phyloP scores from a whole-genome alignment of 495 filamentous ascomycete species.

The Trichoderma orchidacearum region DNA sequence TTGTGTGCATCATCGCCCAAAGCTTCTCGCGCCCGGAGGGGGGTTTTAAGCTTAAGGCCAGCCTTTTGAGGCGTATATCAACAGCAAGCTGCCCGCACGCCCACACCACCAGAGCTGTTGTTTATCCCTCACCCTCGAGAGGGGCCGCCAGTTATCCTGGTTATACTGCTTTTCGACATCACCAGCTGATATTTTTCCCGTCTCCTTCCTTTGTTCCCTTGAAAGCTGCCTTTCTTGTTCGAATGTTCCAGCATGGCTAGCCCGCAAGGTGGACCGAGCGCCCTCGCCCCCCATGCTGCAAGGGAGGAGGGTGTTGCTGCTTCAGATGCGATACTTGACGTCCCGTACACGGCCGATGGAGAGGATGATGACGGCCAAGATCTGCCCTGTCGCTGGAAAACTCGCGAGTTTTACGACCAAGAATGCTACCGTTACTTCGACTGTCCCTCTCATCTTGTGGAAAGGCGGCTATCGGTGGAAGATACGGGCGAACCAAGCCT shows the following conservation, averaged over 20 bases:
- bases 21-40: background rate
- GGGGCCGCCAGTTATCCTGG: background rate
- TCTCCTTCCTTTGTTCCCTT: background rate
- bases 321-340: background rate
- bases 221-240: background rate
- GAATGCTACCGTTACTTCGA: conserved; percentile 31
- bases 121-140: background rate
- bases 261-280: conserved; percentile 1
- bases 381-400: conserved; percentile 18
- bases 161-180: background rate
- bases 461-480: conserved; percentile 12
- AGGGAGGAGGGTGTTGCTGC: background rate
- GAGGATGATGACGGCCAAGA: background rate
- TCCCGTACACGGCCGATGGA: background rate
- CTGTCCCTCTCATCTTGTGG: conserved; percentile 24
- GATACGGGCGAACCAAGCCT: background rate
- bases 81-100: background rate
- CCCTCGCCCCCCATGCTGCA: background rate
- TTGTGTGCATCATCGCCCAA: background rate
- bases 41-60: no score
- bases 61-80: background rate
- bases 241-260: conserved; percentile 1
- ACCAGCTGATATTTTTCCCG: background rate
- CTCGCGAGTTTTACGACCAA: conserved; percentile 15
- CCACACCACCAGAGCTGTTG: background rate